phyloP scores from a whole-genome alignment of 768 basidiomycete genomes.

The Agrocybe chaxingu region DNA sequence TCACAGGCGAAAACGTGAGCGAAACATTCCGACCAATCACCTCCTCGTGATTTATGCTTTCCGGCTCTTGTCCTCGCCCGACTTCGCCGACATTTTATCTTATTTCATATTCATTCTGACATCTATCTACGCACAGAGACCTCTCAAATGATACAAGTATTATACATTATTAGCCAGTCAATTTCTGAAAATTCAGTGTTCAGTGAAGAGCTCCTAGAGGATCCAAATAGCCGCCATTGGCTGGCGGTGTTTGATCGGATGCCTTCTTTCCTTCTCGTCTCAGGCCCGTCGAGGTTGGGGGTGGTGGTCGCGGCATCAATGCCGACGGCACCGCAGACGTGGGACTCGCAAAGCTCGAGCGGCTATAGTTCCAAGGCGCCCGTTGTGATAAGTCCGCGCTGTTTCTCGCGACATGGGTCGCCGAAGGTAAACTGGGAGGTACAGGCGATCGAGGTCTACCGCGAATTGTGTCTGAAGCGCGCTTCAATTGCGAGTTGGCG shows the following conservation, averaged over 20 bases:
- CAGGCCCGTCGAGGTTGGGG: slow-evolving; percentile 41
- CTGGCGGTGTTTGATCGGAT: slow-evolving; percentile 27
- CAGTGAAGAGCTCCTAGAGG: slow-evolving; percentile 38
- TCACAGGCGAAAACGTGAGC: slow-evolving; percentile 20
- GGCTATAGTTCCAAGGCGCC: slow-evolving; percentile 60
- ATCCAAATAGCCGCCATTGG: slow-evolving; percentile 29
- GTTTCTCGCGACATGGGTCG: slow-evolving; percentile 11
- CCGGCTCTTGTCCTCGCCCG: slow-evolving; percentile 15
- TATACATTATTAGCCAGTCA: slow-evolving; percentile 12
- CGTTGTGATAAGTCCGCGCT: slow-evolving; percentile 12
- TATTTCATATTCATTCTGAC: neutral
- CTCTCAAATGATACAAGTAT: neutral
- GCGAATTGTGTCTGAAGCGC: slow-evolving; percentile 16
- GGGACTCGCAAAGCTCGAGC: slow-evolving; percentile 41
- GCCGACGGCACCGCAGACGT: slow-evolving; percentile 30
- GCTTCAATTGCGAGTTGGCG: slow-evolving; percentile 31
- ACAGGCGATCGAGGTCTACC: slow-evolving; percentile 15
- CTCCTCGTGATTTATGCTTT: slow-evolving; percentile 34
- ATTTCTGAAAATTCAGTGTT: slow-evolving; percentile 8
- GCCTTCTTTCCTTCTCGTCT: slow-evolving; percentile 22
- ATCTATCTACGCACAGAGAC: no score
- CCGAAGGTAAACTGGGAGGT: slow-evolving; percentile 4
- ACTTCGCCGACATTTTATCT: slow-evolving; percentile 1
- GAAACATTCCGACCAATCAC: slow-evolving; percentile 39
- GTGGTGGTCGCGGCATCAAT: slow-evolving; percentile 49